Conservation (phyloP, 139 green algal species). For the Zygnema circumcarinatum region DNA sequence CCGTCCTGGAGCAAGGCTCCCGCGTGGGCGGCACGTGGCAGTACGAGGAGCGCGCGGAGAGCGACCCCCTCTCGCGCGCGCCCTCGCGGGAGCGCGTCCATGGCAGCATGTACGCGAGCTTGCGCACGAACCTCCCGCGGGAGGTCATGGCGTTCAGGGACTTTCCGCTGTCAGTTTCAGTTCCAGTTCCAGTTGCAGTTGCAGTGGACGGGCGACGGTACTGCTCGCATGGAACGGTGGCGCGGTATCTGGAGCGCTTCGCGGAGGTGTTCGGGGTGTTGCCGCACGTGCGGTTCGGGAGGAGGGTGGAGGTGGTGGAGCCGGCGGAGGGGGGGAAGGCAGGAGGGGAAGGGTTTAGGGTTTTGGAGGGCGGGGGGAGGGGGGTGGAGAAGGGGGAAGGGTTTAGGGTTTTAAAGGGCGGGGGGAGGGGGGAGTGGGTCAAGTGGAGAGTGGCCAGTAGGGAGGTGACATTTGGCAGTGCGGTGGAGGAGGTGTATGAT, state of each 20-base stretch:
- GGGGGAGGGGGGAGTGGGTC: not conserved
- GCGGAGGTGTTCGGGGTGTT: not conserved
- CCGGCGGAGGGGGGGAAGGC: not conserved
- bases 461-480: not conserved
- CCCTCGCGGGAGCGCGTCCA: conserved; percentile 1
- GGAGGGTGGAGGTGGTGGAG: conserved; percentile 1
- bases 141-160: conserved; percentile 78
- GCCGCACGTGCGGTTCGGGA: not conserved
- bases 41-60: conserved; percentile 33
- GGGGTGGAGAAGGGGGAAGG: not conserved
- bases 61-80: conserved; percentile 12
- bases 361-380: no score
- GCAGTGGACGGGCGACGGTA: not conserved
- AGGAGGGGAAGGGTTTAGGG: not conserved
- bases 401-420: no score
- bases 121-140: conserved; percentile 82
- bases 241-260: not conserved
- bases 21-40: conserved; percentile 43
- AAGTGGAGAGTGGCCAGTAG: not conserved
- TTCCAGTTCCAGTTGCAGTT: not conserved
- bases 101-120: conserved; percentile 49
- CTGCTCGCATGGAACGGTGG: not conserved
- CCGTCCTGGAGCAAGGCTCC: conserved; percentile 69
- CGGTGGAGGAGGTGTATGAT: conserved; percentile 72
- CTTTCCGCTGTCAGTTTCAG: conserved; percentile 79